Conservation (phyloP, 495 filamentous ascomycete genomes). For the Penicillium bovifimosum region DNA sequence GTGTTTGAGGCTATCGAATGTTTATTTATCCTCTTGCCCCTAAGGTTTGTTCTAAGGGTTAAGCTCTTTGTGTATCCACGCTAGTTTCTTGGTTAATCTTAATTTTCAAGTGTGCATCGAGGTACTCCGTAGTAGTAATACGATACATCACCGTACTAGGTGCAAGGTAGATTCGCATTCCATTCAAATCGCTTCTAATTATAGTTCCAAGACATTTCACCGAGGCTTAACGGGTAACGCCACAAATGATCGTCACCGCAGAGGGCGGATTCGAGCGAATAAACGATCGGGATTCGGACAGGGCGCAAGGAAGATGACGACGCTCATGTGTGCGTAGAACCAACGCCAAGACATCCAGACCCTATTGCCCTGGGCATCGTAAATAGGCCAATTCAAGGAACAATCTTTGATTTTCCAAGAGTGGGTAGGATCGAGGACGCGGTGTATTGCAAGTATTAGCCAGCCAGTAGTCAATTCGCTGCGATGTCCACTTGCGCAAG, state of each 20-base stretch:
- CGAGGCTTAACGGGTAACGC: not conserved
- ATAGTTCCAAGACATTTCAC: not conserved
- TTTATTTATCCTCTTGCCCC: not conserved
- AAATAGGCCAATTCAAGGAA: not conserved
- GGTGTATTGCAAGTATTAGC: not conserved
- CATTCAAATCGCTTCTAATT: not conserved
- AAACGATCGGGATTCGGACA: not conserved
- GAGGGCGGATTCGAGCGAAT: not conserved
- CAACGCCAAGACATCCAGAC: not conserved
- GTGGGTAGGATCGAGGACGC: not conserved
- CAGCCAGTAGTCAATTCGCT: not conserved
- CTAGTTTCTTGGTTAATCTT: too few relatives aligned
- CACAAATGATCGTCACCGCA: not conserved
- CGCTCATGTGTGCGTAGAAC: not conserved
- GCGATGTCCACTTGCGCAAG: not conserved
- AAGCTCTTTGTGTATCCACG: too few relatives aligned
- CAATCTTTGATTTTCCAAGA: not conserved
- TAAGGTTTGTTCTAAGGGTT: too few relatives aligned
- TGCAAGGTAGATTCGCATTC: not conserved
- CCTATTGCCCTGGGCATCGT: not conserved
- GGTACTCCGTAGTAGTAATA: too few relatives aligned
- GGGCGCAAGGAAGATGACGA: not conserved
- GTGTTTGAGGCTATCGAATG: not conserved
- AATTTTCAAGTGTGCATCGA: too few relatives aligned
- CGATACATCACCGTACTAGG: too few relatives aligned